Conservation (phyloP, 495 filamentous ascomycete genomes). For the Staphylotrichum longicolle region DNA sequence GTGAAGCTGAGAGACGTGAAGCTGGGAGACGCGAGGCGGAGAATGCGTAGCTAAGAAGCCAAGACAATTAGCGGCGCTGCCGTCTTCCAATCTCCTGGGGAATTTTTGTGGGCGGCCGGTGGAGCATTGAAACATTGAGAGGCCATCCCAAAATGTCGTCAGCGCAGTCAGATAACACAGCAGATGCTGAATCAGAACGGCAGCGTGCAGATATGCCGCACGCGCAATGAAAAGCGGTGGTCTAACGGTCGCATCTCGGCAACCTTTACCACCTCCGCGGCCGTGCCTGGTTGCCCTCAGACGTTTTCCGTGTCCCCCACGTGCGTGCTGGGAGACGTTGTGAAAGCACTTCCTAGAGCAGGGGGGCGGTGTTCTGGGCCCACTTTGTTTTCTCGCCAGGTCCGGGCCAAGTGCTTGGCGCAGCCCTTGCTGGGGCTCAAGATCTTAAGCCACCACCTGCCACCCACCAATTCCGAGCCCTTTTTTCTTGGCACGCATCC, state of each 20-base stretch:
- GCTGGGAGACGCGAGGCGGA: background rate
- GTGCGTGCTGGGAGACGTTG: slow-evolving; percentile 5
- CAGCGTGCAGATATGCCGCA: background rate
- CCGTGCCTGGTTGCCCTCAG: slow-evolving; percentile 10
- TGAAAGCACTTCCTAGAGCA: slow-evolving; percentile 1
- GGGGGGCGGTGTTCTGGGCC: slow-evolving; percentile 7
- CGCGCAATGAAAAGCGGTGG: slow-evolving; percentile 5
- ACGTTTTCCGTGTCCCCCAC: slow-evolving; percentile 16
- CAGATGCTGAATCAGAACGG: background rate
- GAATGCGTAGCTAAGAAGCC: no score
- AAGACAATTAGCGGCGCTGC: slow-evolving; percentile 3
- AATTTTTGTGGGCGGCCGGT: no score
- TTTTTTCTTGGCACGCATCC: slow-evolving; percentile 9
- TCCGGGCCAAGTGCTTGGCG: slow-evolving; percentile 15
- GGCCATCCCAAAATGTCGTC: no score
- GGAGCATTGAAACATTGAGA: background rate
- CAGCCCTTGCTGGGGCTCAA: background rate
- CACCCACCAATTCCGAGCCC: background rate
- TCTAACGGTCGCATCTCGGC: background rate
- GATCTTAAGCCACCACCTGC: no score
- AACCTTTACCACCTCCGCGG: background rate
- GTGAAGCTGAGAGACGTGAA: background rate
- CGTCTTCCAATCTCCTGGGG: background rate
- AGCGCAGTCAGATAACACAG: no score
- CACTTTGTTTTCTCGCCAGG: slow-evolving; percentile 3